These are phyloP conservation scores for Ophidiomyces ophidiicola DNA, from an alignment of 2,329 filamentous ascomycete genomes.

Conservation along the genomic window DNA sequence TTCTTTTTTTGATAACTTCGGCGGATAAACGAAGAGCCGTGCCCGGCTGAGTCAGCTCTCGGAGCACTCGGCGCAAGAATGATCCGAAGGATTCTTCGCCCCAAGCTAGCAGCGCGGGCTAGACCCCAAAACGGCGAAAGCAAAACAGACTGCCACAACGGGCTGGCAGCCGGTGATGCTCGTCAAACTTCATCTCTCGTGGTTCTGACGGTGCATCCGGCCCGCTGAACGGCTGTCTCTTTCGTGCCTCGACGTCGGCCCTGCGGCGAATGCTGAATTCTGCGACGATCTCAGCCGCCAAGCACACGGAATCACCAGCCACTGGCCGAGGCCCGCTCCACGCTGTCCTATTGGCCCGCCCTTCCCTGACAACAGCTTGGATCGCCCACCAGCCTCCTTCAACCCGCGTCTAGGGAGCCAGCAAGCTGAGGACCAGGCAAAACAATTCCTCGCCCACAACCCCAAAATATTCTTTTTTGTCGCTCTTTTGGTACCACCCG, in stretches of 20 bases:
- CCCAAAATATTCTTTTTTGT: background rate
- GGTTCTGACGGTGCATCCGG: background rate
- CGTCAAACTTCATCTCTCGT: background rate
- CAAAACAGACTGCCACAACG: slow-evolving; percentile 6
- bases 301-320: slow-evolving; percentile 7
- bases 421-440: background rate
- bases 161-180: background rate
- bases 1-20: no score
- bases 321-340: background rate
- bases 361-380: background rate
- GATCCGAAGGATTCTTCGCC: background rate
- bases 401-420: background rate
- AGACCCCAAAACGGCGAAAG: slow-evolving; percentile 3
- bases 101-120: background rate
- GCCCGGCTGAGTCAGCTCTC: background rate
- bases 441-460: background rate
- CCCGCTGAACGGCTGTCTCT: background rate
- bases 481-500: background rate
- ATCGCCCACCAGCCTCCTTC: slow-evolving; percentile 7
- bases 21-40: no score
- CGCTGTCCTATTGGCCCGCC: slow-evolving; percentile 8
- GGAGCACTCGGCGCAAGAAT: background rate
- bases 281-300: slow-evolving; percentile 1
- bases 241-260: background rate
- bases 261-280: background rate